These are phyloP conservation scores for Gastrolobium villosum DNA, from an alignment of 306 rosid species.

Conservation along the genomic window DNA sequence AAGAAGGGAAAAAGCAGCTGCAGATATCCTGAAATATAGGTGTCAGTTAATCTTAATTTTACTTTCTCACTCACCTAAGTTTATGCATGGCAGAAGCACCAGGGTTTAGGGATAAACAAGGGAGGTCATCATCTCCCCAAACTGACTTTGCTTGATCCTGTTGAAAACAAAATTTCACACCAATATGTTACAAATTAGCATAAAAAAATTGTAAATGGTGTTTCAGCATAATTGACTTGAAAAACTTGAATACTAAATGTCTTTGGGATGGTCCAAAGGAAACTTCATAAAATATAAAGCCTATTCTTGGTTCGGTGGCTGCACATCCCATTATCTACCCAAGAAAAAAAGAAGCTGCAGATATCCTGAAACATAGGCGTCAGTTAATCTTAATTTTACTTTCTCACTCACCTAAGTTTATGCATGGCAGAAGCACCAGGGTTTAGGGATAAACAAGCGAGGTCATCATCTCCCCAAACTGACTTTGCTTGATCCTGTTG, in stretches of 20 bases:
- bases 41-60: constrained; percentile 23
- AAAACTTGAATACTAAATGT: constrained; percentile 4
- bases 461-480: constrained; percentile 81
- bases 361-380: not conserved
- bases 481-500: constrained; percentile 78
- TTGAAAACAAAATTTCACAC: constrained; percentile 28
- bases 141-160: constrained; percentile 79
- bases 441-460: constrained; percentile 78
- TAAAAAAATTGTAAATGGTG: not conserved
- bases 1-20: not conserved
- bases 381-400: constrained; percentile 33
- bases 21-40: not conserved
- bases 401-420: constrained; percentile 80
- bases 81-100: constrained; percentile 95
- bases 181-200: not conserved
- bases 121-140: constrained; percentile 84
- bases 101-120: constrained; percentile 76
- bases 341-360: not conserved
- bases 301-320: not conserved
- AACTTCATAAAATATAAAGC: not conserved
- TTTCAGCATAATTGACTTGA: constrained; percentile 7
- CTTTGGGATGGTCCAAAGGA: not conserved
- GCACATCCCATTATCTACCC: no score
- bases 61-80: constrained; percentile 73
- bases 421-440: constrained; percentile 93